Evolutionary conservation across 1,284 basidiomycete genomes (phyloP).

Genomic region (Irpex lacteus): DNA sequence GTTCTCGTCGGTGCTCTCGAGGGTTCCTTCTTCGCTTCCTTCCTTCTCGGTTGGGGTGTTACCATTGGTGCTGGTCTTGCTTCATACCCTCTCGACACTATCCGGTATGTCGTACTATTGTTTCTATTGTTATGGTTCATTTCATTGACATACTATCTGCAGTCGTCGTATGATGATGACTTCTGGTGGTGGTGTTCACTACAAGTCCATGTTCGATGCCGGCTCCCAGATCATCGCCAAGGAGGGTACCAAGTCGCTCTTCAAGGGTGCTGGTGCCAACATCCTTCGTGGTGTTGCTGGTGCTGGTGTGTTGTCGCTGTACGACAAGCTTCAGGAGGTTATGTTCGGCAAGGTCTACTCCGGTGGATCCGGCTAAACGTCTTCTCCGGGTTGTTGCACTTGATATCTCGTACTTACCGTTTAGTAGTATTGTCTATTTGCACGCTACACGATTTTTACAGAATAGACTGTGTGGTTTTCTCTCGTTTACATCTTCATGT

Average conservation of each 20-base stretch:
- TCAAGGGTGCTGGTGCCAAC: conserved; percentile 97
- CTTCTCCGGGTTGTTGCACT: conserved; percentile 20
- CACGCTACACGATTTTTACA: conserved; percentile 29
- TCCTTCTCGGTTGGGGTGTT: conserved; percentile 91
- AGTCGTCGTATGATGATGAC: conserved; percentile 98
- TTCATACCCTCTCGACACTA: conserved; percentile 94
- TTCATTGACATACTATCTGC: conserved; percentile 18
- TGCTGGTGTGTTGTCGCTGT: conserved; percentile 93
- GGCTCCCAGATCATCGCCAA: conserved; percentile 83
- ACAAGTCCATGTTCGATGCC: conserved; percentile 91
- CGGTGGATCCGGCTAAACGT: conserved; percentile 57
- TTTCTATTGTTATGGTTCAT: conserved; percentile 3
- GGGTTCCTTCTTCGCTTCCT: conserved; percentile 90
- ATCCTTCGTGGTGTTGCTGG: conserved; percentile 98
- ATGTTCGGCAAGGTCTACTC: conserved; percentile 97
- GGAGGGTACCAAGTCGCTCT: conserved; percentile 88
- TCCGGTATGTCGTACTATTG: conserved; percentile 56
- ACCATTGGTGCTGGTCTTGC: conserved; percentile 95
- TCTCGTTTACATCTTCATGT: conserved; percentile 22
- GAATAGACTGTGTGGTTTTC: conserved; percentile 34
- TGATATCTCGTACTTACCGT: conserved; percentile 27
- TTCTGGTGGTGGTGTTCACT: conserved; percentile 80
- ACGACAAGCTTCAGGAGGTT: conserved; percentile 90
- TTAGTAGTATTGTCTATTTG: conserved; percentile 32
- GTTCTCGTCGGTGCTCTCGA: conserved; percentile 86